These are phyloP conservation scores for Apophysomyces ossiformis DNA, from an alignment of 371 early-diverging fungal genomes.

Conservation along the genomic window DNA sequence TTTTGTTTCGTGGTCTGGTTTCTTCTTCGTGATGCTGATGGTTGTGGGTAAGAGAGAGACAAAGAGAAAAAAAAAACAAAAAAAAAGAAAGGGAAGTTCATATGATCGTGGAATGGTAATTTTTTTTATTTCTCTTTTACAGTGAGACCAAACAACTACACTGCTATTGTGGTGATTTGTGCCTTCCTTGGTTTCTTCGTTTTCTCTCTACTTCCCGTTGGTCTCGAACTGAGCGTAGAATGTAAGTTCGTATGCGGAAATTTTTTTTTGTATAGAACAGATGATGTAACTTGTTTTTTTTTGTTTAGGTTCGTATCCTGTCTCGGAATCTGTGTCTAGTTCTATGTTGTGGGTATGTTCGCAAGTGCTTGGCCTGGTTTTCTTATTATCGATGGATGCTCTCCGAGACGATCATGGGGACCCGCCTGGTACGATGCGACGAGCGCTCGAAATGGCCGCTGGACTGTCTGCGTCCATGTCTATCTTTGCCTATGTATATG, in stretches of 20 bases:
- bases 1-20: constrained; percentile 58
- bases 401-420: constrained; percentile 34
- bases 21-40: constrained; percentile 53
- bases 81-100: too few species aligned
- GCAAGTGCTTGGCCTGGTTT: constrained; percentile 42
- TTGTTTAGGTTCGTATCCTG: constrained; percentile 41
- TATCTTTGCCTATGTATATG: constrained; percentile 31
- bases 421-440: constrained; percentile 34
- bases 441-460: constrained; percentile 36
- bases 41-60: constrained; percentile 47
- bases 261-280: too few species aligned
- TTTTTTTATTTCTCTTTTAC: not conserved
- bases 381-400: constrained; percentile 40
- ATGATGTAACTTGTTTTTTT: too few species aligned
- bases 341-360: constrained; percentile 48
- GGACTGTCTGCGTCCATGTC: constrained; percentile 40
- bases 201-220: constrained; percentile 47
- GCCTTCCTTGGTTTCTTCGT: constrained; percentile 45
- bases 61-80: not conserved
- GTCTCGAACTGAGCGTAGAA: constrained; percentile 51
- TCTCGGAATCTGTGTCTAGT: constrained; percentile 48
- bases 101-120: not conserved
- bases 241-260: constrained; percentile 27
- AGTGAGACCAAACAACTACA: constrained; percentile 43
- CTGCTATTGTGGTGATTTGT: constrained; percentile 31